These are phyloP conservation scores for Sutorius australiensis DNA, from an alignment of 768 basidiomycete genomes.

Conservation along the genomic window DNA sequence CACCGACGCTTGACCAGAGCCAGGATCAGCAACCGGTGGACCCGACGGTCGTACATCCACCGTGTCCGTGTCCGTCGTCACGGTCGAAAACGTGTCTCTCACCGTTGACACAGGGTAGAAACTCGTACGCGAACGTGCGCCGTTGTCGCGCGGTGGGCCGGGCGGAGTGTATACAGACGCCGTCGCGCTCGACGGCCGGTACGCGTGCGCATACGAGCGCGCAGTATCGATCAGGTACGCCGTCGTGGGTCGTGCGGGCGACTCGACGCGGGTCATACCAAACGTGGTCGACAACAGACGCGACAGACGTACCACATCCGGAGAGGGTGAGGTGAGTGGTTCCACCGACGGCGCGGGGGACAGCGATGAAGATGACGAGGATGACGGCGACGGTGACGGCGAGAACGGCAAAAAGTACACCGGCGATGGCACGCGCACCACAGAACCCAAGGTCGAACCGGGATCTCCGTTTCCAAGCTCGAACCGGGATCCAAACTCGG, in stretches of 20 bases:
- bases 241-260: constrained; percentile 12
- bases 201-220: constrained; percentile 15
- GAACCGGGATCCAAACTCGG: constrained; percentile 16
- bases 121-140: constrained; percentile 13
- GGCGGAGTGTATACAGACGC: constrained; percentile 18
- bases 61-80: constrained; percentile 20
- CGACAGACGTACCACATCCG: constrained; percentile 14
- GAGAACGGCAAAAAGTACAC: constrained; percentile 22
- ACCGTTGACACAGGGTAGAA: constrained; percentile 4
- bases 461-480: background rate
- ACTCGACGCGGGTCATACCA: constrained; percentile 1
- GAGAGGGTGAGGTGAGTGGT: constrained; percentile 2
- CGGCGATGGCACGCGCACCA: constrained; percentile 19
- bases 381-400: constrained; percentile 13
- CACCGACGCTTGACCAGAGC: constrained; percentile 1
- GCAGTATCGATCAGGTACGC: constrained; percentile 17
- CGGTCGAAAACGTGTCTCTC: constrained; percentile 23
- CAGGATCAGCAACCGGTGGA: background rate
- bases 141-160: constrained; percentile 2
- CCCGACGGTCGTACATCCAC: background rate
- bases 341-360: constrained; percentile 17
- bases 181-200: constrained; percentile 10
- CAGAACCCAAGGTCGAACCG: background rate
- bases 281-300: constrained; percentile 23
- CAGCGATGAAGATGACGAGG: constrained; percentile 8